Base-by-base conservation (phyloP, 192 early-diverging fungal genomes). In the Phlyctochytrium planicorne region DNA sequence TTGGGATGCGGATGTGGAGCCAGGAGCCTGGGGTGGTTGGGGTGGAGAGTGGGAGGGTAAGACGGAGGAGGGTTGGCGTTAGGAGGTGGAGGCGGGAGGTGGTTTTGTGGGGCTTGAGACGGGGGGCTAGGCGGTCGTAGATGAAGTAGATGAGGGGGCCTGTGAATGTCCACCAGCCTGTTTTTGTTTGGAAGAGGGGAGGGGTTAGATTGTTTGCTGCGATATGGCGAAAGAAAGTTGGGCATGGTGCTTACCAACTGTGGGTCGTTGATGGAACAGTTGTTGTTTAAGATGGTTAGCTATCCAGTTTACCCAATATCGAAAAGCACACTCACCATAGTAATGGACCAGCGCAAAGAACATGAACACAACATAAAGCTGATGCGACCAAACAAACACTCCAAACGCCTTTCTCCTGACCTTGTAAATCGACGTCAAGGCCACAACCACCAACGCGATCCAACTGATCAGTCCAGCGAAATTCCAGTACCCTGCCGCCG, bases 351-450 rank as follows among this genome's bases (percentile, higher is more conserved):
- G 29, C 27, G 29, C 59, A 30, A 55, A 33, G 29, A 68, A 30
- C 2, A 69, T 4, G 65, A 69, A 63, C 30, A 70, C 3, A 32
- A 68, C 47, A 29, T 69, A 69, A 23, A 69, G 65, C 68, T 69
- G 68, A 33, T 69, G 68, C 6, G 55, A 33, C 60, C 60, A 68
- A 35, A 50, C 36, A 33, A 69, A 69, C 24, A 69, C 12, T 2
- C 31, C 2, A 50, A 32, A 69, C 23, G 14, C 30, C 16, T 53
- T 71, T 3, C 68, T 65, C 2, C 68, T 32, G 16, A 69, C 52
- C 59, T 33, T 36, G 65, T 10, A 69, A 17, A 69, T 25, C 3
- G 66, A 69, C 3, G 65, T 57, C 3, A 35, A 25, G 52, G 30
- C 31, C 68, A 69, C 68, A n/a, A 30, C 29, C 14, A 60, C 25